These are phyloP conservation scores for Lichtheimia ornata DNA, from an alignment of 371 early-diverging fungal genomes.

Conservation along the genomic window DNA sequence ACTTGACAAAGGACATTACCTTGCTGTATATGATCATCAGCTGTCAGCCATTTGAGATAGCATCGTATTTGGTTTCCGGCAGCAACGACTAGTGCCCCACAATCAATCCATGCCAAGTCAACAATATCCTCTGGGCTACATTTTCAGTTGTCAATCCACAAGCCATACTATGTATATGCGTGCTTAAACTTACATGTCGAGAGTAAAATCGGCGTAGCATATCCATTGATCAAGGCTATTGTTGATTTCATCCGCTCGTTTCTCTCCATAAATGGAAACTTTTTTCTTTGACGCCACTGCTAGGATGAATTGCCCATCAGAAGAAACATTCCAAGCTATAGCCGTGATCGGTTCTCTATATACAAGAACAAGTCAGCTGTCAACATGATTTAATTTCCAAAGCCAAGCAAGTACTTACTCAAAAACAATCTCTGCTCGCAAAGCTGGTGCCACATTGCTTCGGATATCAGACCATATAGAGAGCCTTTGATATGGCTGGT, in stretches of 20 bases:
- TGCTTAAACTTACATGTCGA: conserved; percentile 33
- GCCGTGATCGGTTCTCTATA: conserved; percentile 44
- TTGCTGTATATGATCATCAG: conserved; percentile 35
- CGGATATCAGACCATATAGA: conserved; percentile 44
- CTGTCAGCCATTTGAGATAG: conserved; percentile 70
- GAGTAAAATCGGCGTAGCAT: conserved; percentile 43
- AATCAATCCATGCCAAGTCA: conserved; percentile 65
- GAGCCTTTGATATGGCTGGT: conserved; percentile 9
- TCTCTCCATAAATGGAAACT: conserved; percentile 57
- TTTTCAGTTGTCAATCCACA: not conserved
- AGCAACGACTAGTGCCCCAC: conserved; percentile 65
- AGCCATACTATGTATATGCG: not conserved
- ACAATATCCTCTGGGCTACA: conserved; percentile 41
- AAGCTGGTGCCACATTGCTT: conserved; percentile 22
- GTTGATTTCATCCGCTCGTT: conserved; percentile 28
- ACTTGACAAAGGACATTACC: conserved; percentile 17
- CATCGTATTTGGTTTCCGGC: conserved; percentile 59
- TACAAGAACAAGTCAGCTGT: not conserved
- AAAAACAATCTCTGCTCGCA: conserved; percentile 25
- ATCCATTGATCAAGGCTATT: conserved; percentile 38
- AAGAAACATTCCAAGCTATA: conserved; percentile 72
- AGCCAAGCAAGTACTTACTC: conserved; percentile 15
- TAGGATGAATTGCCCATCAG: conserved; percentile 72
- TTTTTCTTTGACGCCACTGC: conserved; percentile 57
- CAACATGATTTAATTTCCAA: not conserved